Percentiles rank a stretch among this genome's conserved stretches.
Evolutionary conservation across 2,329 filamentous ascomycete species (phyloP).

Genomic region (Lecanosticta acicola): DNA sequence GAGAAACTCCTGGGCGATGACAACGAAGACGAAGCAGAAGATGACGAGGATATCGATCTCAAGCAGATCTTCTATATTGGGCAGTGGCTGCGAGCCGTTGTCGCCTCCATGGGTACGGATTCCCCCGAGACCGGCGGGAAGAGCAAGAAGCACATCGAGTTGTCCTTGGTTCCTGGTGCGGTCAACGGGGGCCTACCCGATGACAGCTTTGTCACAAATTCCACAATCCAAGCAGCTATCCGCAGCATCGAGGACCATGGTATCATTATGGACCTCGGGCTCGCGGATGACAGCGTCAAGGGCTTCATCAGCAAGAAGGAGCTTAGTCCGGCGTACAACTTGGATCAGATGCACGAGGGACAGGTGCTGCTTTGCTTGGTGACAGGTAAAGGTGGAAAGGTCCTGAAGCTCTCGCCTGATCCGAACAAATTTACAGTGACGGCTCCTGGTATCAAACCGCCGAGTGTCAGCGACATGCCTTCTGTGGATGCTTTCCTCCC

Average conservation of each 20-base stretch:
- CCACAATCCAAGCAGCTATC: constrained; percentile 80
- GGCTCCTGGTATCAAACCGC: constrained; percentile 13
- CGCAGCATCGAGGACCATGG: constrained; percentile 94
- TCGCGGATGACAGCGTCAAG: constrained; percentile 61
- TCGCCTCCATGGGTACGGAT: constrained; percentile 71
- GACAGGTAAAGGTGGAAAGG: constrained; percentile 69
- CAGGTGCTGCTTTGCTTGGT: constrained; percentile 80
- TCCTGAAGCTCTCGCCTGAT: constrained; percentile 78
- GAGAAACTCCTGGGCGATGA: constrained; percentile 60
- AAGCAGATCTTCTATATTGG: constrained; percentile 71
- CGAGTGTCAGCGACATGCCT: constrained; percentile 63
- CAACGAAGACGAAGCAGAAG: constrained; percentile 45
- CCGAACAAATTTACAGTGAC: constrained; percentile 39
- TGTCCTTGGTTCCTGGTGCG: constrained; percentile 73
- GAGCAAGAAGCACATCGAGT: constrained; percentile 74
- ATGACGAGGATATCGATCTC: constrained; percentile 60
- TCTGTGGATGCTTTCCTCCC: constrained; percentile 87
- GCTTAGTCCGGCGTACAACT: constrained; percentile 59
- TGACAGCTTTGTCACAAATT: constrained; percentile 68
- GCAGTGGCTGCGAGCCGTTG: constrained; percentile 80
- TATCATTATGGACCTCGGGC: constrained; percentile 83
- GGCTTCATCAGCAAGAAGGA: constrained; percentile 86
- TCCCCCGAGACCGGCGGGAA: constrained; percentile 49
- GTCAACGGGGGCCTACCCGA: constrained; percentile 65
- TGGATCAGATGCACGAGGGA: constrained; percentile 70